Evolutionary conservation across 176 grass and related monocot species (phyloP).

Genomic region (Phoenix dactylifera): DNA sequence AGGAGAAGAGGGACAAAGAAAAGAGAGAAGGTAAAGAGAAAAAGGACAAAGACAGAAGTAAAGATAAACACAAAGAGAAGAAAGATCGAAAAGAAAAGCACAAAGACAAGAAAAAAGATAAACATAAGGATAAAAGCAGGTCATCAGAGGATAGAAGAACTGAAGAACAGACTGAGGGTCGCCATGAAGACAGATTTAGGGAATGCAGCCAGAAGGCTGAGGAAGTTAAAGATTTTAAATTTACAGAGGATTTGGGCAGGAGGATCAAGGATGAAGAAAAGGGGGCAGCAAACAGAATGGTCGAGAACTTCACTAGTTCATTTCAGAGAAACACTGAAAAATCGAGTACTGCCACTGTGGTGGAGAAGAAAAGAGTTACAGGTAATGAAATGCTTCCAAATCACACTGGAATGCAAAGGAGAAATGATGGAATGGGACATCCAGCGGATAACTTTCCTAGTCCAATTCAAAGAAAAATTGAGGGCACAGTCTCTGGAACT

Average conservation of each 20-base stretch:
- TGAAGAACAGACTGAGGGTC: neutral
- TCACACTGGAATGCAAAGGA: neutral
- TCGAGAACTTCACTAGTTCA: neutral
- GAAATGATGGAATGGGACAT: neutral
- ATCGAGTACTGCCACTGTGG: neutral
- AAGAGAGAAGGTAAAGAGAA: slow-evolving; percentile 21
- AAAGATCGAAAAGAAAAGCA: slow-evolving; percentile 19
- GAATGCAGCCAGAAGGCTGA: neutral
- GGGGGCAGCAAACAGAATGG: neutral
- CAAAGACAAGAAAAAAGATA: neutral
- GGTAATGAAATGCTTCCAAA: neutral
- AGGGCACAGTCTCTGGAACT: neutral
- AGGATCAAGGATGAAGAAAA: slow-evolving; percentile 3
- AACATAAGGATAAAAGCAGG: neutral
- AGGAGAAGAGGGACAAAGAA: slow-evolving; percentile 7
- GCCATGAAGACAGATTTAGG: neutral
- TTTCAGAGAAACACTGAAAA: neutral
- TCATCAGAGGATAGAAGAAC: neutral
- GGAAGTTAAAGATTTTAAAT: neutral
- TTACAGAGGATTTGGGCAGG: neutral
- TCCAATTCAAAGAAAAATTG: neutral
- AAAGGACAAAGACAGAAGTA: slow-evolving; percentile 16
- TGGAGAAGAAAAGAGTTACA: neutral
- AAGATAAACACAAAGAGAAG: slow-evolving; percentile 4
- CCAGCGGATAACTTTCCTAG: neutral